Evolutionary conservation across 495 filamentous ascomycete species (phyloP).

Genomic region (Annulohypoxylon maeteangense): DNA sequence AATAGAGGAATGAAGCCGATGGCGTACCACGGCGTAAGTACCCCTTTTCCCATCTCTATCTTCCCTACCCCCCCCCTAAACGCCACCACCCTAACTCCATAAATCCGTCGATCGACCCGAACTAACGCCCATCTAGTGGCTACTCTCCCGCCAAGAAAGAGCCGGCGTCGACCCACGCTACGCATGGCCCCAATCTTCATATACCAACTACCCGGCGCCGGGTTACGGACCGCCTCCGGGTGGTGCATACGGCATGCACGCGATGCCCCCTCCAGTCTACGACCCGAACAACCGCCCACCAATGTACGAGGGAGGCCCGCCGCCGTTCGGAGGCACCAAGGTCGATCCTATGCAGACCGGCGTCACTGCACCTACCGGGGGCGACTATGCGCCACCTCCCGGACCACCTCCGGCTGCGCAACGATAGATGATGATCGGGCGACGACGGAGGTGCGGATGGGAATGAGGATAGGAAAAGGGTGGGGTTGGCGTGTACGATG

Average conservation of each 20-base stretch:
- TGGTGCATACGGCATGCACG: conserved; percentile 65
- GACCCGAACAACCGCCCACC: conserved; percentile 61
- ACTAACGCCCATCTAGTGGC: conserved; percentile 59
- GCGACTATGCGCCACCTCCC: conserved; percentile 56
- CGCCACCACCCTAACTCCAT: background rate
- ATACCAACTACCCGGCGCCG: conserved; percentile 45
- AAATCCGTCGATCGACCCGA: conserved; percentile 5
- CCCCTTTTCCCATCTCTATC: background rate
- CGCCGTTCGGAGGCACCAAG: conserved; percentile 66
- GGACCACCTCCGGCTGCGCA: conserved; percentile 57
- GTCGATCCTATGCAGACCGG: conserved; percentile 63
- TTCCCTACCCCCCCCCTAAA: background rate
- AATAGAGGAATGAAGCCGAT: conserved; percentile 69
- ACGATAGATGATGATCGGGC: conserved; percentile 35
- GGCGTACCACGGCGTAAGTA: conserved; percentile 72
- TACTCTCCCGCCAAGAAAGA: conserved; percentile 66
- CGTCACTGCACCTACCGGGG: conserved; percentile 39
- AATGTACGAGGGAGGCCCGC: conserved; percentile 64
- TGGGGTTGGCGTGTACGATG: conserved; percentile 1
- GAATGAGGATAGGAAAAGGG: background rate
- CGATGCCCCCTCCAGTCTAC: conserved; percentile 66
- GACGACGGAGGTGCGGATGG: background rate
- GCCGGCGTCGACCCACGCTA: conserved; percentile 65
- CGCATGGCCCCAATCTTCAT: conserved; percentile 53
- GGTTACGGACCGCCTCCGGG: conserved; percentile 12